Conservation (phyloP, 2,329 filamentous ascomycete genomes). For the Purpureocillium lavendulum region DNA sequence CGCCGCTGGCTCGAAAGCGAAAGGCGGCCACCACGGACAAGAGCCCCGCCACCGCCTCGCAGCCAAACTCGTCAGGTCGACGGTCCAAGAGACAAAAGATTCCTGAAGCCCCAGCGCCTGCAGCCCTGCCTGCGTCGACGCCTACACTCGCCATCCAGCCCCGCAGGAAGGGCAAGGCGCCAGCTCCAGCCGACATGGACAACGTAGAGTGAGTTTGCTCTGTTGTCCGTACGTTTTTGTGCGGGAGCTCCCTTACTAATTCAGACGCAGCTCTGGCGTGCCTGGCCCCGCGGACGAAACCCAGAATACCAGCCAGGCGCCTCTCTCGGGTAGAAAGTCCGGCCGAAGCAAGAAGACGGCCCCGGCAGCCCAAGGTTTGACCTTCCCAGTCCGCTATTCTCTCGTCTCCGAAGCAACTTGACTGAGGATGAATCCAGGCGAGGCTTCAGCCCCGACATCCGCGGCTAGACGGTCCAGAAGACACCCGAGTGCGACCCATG, state of each 20-base stretch:
- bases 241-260: not conserved
- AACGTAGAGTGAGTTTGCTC: constrained; percentile 51
- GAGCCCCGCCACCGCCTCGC: constrained; percentile 26
- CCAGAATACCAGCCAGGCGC: constrained; percentile 47
- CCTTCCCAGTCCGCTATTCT: not conserved
- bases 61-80: constrained; percentile 35
- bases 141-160: constrained; percentile 29
- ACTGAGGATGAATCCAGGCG: constrained; percentile 18
- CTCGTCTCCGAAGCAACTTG: not conserved
- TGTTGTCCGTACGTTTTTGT: not conserved
- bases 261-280: constrained; percentile 14
- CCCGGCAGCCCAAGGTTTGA: constrained; percentile 33
- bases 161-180: constrained; percentile 52
- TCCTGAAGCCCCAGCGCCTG: constrained; percentile 34
- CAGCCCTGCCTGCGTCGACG: constrained; percentile 20
- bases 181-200: constrained; percentile 59
- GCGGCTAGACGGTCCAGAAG: constrained; percentile 45
- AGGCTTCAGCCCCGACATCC: constrained; percentile 24
- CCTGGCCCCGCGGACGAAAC: constrained; percentile 54
- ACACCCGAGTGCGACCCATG: constrained; percentile 37
- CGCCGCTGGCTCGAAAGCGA: constrained; percentile 60
- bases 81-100: constrained; percentile 67
- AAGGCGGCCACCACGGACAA: constrained; percentile 54
- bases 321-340: constrained; percentile 64
- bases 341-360: constrained; percentile 60